These are phyloP conservation scores for Hypericum androsaemum DNA, from an alignment of 345 rosid species.

Conservation along the genomic window DNA sequence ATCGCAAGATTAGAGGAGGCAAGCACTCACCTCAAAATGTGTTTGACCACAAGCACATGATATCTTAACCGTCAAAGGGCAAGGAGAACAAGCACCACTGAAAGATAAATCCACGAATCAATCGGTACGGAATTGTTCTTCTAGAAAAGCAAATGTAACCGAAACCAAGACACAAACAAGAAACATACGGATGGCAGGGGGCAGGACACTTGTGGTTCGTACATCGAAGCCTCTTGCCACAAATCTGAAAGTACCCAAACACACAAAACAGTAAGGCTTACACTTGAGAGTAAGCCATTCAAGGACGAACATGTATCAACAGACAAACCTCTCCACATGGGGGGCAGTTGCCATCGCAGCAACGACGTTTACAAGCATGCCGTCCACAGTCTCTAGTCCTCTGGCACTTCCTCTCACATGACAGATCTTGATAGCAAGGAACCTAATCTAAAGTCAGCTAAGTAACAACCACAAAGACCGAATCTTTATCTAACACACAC, in stretches of 20 bases:
- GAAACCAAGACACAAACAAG: background rate
- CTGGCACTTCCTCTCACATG: constrained; percentile 82
- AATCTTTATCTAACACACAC: background rate
- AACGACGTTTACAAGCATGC: constrained; percentile 85
- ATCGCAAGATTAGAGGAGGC: background rate
- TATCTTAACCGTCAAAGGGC: constrained; percentile 84
- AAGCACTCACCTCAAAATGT: constrained; percentile 60
- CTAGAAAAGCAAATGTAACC: constrained; percentile 1
- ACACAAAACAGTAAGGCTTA: background rate
- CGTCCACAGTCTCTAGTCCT: constrained; percentile 73
- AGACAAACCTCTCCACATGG: constrained; percentile 70
- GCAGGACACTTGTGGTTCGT: constrained; percentile 86
- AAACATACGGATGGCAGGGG: constrained; percentile 75
- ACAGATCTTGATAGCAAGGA: constrained; percentile 93
- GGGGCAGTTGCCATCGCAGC: constrained; percentile 91
- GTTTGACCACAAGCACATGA: constrained; percentile 81
- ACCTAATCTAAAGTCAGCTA: constrained; percentile 43
- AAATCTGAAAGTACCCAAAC: constrained; percentile 37
- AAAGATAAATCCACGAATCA: constrained; percentile 15
- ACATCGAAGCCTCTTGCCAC: constrained; percentile 73
- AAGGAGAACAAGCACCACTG: constrained; percentile 94
- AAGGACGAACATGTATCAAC: background rate
- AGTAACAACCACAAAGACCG: constrained; percentile 7
- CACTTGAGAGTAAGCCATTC: background rate
- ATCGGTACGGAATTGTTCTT: background rate